Base-by-base conservation (phyloP, 768 basidiomycete genomes). In the Hypsizygus marmoreus region DNA sequence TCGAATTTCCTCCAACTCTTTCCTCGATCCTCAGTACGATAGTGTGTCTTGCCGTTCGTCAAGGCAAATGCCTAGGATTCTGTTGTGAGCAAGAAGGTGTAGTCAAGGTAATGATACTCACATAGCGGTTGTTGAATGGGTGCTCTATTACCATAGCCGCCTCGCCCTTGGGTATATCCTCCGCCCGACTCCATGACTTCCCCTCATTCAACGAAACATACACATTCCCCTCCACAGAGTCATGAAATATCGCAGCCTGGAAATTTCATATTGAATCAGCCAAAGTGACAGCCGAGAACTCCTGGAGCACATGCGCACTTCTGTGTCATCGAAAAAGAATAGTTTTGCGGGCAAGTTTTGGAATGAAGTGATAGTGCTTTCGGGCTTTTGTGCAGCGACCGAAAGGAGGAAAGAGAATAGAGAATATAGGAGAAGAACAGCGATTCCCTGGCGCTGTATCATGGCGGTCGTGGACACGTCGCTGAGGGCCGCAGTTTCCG, bases 271-370 rank as follows among this genome's bases (percentile, higher is more conserved):
- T 16, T 30, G 36, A 29, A 46, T 57, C 40, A 61, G 47, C 37
- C 35, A 32, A 23, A 34, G n/a, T 34, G 26, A 37, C 10, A 29
- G 40, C 3, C 30, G 42, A 37, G 17, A n/a, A 37, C 30, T 11
- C 12, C 7, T 6, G 2, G 51, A 41, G 42, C 57, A 14, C 20
- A 40, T n/a, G 72, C 86, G 56, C 55, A 95, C 95, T 23, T 85
- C 67, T 6, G 91, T 86, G 68, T 97, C 95, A 51, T 97, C 90
- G 68, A 98, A 97, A 76, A 93, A 97, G 71, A 88, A 89, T 41
- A 95, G 61, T 56, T 78, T 75, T 10, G 79, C 78, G 7, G 93
- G 92, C 26, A 89, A 69, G 63, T 88, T 88, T 37, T 78, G 58
- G 64, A 95, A 90, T 45, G 73, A 68, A 25, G 67, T 75, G 42